Evolutionary conservation across 108 stramenopile species (phyloP).

Genomic region (Cylindrotheca closterium): DNA sequence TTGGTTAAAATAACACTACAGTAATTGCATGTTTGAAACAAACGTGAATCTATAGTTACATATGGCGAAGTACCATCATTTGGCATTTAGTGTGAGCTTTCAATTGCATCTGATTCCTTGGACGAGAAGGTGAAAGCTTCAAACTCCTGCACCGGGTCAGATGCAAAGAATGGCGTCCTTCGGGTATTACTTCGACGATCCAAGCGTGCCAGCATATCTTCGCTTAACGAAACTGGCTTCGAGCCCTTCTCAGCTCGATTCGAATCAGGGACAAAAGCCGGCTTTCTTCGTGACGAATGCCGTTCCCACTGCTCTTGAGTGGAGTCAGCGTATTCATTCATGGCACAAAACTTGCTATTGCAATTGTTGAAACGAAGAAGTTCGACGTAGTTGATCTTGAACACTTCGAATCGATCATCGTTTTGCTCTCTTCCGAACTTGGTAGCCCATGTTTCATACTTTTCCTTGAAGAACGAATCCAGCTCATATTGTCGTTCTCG

Average conservation of each 20-base stretch:
- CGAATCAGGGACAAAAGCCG: too few species aligned
- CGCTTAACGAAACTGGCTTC: too few species aligned
- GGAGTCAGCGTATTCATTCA: background rate
- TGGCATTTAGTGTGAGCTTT: too few species aligned
- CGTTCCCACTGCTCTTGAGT: background rate
- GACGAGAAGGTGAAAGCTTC: background rate
- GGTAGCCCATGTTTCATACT: background rate
- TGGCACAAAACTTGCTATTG: background rate
- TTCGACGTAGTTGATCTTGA: background rate
- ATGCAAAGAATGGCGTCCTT: background rate
- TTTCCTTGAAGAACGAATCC: background rate
- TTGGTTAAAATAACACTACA: too few species aligned
- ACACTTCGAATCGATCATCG: background rate
- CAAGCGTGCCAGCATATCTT: too few species aligned
- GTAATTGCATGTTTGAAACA: too few species aligned
- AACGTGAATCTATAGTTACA: too few species aligned
- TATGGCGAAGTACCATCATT: too few species aligned
- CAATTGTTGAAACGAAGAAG: background rate
- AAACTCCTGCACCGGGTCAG: background rate
- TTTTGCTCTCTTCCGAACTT: background rate
- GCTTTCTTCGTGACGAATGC: background rate
- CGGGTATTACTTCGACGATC: too few species aligned
- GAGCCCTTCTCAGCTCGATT: too few species aligned
- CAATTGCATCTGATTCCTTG: too few species aligned
- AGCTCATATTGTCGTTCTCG: background rate